Base-by-base conservation (phyloP, 2,329 filamentous ascomycete genomes). In the Colletotrichum plurivorum region DNA sequence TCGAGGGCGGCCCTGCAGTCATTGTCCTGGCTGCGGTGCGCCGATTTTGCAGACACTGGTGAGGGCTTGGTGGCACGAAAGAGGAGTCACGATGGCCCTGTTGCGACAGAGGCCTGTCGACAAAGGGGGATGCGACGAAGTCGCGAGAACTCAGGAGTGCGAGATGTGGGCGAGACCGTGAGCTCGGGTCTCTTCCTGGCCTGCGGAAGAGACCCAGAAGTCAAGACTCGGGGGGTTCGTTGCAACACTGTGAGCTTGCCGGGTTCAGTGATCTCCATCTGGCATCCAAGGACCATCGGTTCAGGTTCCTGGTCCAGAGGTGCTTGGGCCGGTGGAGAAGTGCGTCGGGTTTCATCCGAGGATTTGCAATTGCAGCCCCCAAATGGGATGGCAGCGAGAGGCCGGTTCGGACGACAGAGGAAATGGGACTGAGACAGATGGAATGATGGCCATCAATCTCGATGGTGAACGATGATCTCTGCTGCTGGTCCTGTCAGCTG, bases 81-180 rank as follows among this genome's bases (percentile, higher is more conserved):
- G 63, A 61, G 52, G 52, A 48, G 56, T 39, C 46, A 53, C 51
- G 56, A 63, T 45, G 25, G 31, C 48, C 45, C 39, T 57, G 63
- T 53, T 68, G 63, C 53, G 63, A 68, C 67, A 63, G 39, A 61
- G 51, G 56, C 63, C 67, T 67, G 63, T 57, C 36, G 45, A 41
- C 16, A 58, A 56, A 69, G 41, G 67, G 63, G 63, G 41, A 43
- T 43, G 41, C 41, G 41, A n/a, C 41, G 13, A 56, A 10, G 39
- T 22, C 59, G 49, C 55, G n/a, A 41, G 43, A 41, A 43, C 49
- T 27, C 62, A 43, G n/a, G 10, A 8, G 20, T 6, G 18, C 20
- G 52, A 18, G 36, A 63, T 52, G 64, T 63, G 58, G 45, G 52
- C 56, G 58, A 13, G 18, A 31, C 36, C 16, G 20, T 48, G 25